phyloP scores from a whole-genome alignment of 2,329 filamentous ascomycete species.

The Cladophialophora bantiana region DNA sequence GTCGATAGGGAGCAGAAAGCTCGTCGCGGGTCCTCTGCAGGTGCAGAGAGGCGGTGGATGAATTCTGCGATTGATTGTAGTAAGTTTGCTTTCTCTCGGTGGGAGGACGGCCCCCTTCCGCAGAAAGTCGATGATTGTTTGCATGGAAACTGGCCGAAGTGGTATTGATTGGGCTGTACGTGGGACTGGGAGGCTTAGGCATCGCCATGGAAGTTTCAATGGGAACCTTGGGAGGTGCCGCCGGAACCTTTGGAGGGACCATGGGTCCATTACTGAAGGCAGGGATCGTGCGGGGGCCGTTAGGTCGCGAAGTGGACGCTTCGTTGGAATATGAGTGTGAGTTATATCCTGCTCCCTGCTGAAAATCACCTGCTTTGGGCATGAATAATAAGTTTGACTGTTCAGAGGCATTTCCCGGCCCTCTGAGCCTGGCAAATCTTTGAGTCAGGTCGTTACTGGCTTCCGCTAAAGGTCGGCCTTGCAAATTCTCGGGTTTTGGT shows the following conservation, averaged over 20 bases:
- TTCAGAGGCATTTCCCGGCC: constrained; percentile 23
- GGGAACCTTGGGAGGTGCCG: constrained; percentile 49
- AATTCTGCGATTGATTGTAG: constrained; percentile 48
- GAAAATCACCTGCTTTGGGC: constrained; percentile 37
- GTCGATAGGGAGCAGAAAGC: constrained; percentile 48
- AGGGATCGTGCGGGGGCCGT: constrained; percentile 55
- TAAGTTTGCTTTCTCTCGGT: constrained; percentile 39
- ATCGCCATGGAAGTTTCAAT: constrained; percentile 46
- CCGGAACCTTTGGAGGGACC: constrained; percentile 54
- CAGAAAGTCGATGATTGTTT: constrained; percentile 51
- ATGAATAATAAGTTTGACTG: constrained; percentile 28
- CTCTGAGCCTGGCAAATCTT: constrained; percentile 41
- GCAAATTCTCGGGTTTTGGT: constrained; percentile 38
- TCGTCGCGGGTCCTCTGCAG: constrained; percentile 50
- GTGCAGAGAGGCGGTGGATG: constrained; percentile 46
- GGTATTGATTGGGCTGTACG: constrained; percentile 56
- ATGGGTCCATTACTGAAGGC: constrained; percentile 41
- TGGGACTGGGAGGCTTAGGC: constrained; percentile 56
- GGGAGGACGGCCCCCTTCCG: constrained; percentile 50
- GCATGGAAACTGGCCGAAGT: constrained; percentile 48
- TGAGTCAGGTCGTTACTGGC: constrained; percentile 37
- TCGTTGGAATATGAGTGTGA: constrained; percentile 35
- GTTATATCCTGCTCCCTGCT: constrained; percentile 21
- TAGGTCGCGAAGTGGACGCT: constrained; percentile 42
- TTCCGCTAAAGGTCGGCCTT: constrained; percentile 35